These are phyloP conservation scores for Fusarium haematococcum DNA, from an alignment of 2,329 filamentous ascomycete genomes.

Conservation along the genomic window DNA sequence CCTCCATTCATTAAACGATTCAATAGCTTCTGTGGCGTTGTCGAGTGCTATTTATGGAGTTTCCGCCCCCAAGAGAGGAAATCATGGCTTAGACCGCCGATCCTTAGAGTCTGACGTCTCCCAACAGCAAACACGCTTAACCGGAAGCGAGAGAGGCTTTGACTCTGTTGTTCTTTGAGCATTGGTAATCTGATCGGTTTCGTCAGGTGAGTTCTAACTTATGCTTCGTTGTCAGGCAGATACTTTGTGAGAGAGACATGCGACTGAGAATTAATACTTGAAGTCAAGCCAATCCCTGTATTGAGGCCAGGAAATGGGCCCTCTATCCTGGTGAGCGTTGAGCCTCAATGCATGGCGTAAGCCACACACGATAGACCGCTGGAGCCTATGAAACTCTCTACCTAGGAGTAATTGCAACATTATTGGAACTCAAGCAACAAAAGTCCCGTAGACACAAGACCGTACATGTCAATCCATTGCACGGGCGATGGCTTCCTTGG, in stretches of 20 bases:
- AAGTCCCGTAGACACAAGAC: background rate
- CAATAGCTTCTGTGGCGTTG: background rate
- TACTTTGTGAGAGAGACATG: background rate
- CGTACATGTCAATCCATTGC: background rate
- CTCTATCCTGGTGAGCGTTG: background rate
- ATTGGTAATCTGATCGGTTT: background rate
- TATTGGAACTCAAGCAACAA: background rate
- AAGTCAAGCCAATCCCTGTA: background rate
- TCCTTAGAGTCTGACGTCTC: conserved; percentile 1
- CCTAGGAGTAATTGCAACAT: background rate
- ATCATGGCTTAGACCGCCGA: conserved; percentile 19
- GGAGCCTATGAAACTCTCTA: background rate
- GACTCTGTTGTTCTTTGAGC: background rate
- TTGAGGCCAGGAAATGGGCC: background rate
- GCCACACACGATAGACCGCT: background rate
- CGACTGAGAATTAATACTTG: background rate
- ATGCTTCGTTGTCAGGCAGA: background rate
- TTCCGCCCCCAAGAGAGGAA: background rate
- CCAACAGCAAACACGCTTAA: background rate
- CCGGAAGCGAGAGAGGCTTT: background rate
- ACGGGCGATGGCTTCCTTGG: background rate
- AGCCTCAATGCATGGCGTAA: conserved; percentile 4
- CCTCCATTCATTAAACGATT: background rate
- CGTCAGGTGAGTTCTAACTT: background rate
- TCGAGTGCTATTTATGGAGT: background rate